phyloP scores from a whole-genome alignment of 2,329 filamentous ascomycete species.

The Trichoderma endophyticum region DNA sequence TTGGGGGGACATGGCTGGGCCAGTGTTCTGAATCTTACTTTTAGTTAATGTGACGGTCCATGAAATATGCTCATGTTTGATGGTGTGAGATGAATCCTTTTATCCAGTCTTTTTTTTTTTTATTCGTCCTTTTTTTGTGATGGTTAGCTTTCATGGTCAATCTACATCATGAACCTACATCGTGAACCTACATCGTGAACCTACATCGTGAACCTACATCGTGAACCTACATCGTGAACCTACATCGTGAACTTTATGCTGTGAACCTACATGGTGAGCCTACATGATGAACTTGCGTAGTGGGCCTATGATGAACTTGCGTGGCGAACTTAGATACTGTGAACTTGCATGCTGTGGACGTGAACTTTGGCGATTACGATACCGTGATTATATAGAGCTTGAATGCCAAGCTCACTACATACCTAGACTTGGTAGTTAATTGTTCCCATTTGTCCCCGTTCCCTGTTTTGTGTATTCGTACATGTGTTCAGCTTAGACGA shows the following conservation, averaged over 20 bases:
- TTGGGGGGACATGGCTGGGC: constrained; percentile 4
- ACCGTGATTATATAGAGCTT: background rate
- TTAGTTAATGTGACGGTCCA: constrained; percentile 9
- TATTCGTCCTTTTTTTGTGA: background rate
- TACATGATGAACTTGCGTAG: too few relatives aligned
- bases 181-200: too few relatives aligned
- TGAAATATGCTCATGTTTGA: background rate
- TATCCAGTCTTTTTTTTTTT: background rate
- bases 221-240: too few relatives aligned
- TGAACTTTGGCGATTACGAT: background rate
- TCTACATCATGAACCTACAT: too few relatives aligned
- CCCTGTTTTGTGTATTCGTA: background rate
- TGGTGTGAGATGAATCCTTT: background rate
- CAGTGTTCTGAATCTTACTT: constrained; percentile 1
- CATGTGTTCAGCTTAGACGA: background rate
- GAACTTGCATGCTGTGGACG: too few relatives aligned
- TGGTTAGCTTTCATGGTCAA: too few relatives aligned
- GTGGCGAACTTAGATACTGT: too few relatives aligned
- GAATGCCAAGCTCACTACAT: background rate
- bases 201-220: too few relatives aligned
- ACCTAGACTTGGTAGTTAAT: background rate
- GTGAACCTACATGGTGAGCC: background rate
- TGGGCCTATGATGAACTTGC: background rate
- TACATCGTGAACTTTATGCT: background rate
- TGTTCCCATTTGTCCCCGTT: background rate